Percentiles rank a stretch among this genome's conserved stretches.
phyloP scores from a whole-genome alignment of 768 basidiomycete species.

The Suillus bovinus region DNA sequence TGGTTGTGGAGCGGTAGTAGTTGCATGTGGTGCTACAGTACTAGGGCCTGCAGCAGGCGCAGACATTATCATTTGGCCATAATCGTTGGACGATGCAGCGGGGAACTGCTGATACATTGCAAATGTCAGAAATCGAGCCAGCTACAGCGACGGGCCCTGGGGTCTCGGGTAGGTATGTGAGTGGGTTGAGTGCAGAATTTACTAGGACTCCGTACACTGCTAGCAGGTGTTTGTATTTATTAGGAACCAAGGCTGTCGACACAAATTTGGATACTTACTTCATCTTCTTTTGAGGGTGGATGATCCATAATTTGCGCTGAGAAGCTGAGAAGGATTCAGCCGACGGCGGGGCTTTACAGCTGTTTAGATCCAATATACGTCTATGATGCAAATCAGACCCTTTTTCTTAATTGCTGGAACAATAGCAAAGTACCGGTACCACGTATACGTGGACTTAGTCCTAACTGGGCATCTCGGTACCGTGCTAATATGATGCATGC shows the following conservation, averaged over 20 bases:
- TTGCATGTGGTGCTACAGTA: constrained; percentile 32
- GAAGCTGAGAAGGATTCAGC: no score
- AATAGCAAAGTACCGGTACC: not conserved
- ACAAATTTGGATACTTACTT: constrained; percentile 2
- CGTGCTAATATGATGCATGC: not conserved
- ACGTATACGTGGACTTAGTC: not conserved
- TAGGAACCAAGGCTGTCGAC: constrained; percentile 28
- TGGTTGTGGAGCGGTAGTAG: constrained; percentile 19
- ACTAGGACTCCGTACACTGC: constrained; percentile 30
- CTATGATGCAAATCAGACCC: no score
- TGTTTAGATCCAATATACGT: no score
- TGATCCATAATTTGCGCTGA: no score
- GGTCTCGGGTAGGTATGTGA: constrained; percentile 19
- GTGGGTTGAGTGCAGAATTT: constrained; percentile 8
- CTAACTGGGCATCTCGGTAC: not conserved
- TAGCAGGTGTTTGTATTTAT: constrained; percentile 27
- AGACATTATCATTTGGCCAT: constrained; percentile 34
- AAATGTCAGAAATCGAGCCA: constrained; percentile 26
- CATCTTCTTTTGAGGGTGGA: not conserved
- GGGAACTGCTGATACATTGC: constrained; percentile 37
- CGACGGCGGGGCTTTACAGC: no score
- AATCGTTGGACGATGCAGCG: constrained; percentile 33
- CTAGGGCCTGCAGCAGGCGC: constrained; percentile 34
- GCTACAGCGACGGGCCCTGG: constrained; percentile 29
- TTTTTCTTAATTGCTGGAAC: not conserved